phyloP scores from a whole-genome alignment of 2,329 filamentous ascomycete genomes.

The Pseudogymnoascus sp. region DNA sequence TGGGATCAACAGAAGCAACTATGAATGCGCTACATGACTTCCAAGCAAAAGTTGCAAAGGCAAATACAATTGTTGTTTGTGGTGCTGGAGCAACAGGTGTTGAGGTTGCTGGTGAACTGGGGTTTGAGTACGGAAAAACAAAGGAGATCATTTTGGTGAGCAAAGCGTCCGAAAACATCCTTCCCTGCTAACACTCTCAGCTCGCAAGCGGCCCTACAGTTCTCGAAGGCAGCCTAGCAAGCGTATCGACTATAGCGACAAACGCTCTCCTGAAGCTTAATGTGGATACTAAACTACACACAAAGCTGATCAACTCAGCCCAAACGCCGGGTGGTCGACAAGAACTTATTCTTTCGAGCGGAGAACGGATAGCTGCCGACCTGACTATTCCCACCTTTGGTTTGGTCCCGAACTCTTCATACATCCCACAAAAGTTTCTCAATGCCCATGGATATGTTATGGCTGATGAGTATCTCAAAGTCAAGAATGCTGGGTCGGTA shows the following conservation, averaged over 20 bases:
- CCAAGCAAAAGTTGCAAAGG: constrained; percentile 19
- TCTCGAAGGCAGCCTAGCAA: constrained; percentile 20
- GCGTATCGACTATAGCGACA: constrained; percentile 24
- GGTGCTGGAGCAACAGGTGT: constrained; percentile 31
- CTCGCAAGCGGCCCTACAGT: constrained; percentile 28
- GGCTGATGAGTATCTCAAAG: constrained; percentile 44
- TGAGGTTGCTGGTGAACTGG: constrained; percentile 30
- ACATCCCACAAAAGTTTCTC: constrained; percentile 40
- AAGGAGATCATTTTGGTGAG: constrained; percentile 25
- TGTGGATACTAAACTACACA: constrained; percentile 41
- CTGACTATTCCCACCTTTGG: constrained; percentile 51
- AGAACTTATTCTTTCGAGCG: constrained; percentile 41
- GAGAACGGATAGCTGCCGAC: constrained; percentile 44
- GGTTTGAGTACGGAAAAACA: constrained; percentile 22
- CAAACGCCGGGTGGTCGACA: constrained; percentile 38
- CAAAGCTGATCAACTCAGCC: constrained; percentile 34
- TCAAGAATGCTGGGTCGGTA: constrained; percentile 33
- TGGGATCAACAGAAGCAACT: constrained; percentile 33
- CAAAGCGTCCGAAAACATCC: not conserved
- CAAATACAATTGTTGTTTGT: constrained; percentile 27
- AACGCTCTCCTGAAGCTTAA: constrained; percentile 42
- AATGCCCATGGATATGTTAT: constrained; percentile 38
- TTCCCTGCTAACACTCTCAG: constrained; percentile 13
- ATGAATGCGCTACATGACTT: constrained; percentile 20
- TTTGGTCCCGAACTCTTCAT: constrained; percentile 48